phyloP scores from a whole-genome alignment of 768 basidiomycete genomes.

The Lyophyllum shimeji region DNA sequence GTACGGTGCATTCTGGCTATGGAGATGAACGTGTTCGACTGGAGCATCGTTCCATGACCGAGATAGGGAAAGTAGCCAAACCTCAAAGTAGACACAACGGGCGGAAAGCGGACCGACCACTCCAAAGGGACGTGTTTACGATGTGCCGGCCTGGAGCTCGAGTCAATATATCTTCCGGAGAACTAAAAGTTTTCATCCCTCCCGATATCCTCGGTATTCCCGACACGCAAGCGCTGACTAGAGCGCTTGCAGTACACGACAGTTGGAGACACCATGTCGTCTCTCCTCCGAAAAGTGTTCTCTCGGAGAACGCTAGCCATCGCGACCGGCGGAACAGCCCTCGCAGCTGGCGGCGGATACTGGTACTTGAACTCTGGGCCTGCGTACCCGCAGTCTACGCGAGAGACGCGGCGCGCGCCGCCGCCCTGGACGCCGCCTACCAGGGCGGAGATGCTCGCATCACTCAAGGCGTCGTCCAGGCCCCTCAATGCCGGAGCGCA shows the following conservation, averaged over 20 bases:
- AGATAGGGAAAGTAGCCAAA: too few relatives aligned
- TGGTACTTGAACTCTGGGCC: constrained; percentile 76
- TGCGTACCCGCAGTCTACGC: constrained; percentile 60
- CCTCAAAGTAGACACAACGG: too few relatives aligned
- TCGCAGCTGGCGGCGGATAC: constrained; percentile 60
- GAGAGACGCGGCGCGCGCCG: constrained; percentile 68
- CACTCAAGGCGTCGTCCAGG: constrained; percentile 58
- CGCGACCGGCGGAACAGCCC: constrained; percentile 50
- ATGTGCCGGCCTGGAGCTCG: too few relatives aligned
- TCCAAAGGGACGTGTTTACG: too few relatives aligned
- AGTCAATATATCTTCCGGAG: too few relatives aligned
- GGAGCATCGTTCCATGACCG: constrained; percentile 11
- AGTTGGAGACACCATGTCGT: constrained; percentile 34
- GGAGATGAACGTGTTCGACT: constrained; percentile 28
- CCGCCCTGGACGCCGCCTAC: constrained; percentile 79
- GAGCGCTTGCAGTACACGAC: constrained; percentile 44
- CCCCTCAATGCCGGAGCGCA: constrained; percentile 20
- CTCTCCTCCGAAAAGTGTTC: constrained; percentile 42
- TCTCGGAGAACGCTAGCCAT: constrained; percentile 57
- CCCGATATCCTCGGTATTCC: too few relatives aligned
- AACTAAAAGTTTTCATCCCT: too few relatives aligned
- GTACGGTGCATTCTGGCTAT: constrained; percentile 44
- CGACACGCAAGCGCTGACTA: too few relatives aligned
- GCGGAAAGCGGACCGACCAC: background rate
- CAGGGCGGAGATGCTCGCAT: constrained; percentile 61